Percentiles rank a stretch among this genome's conserved stretches.
These are phyloP conservation scores for Boletellus ananas DNA, from an alignment of 768 basidiomycete species.

Conservation along the genomic window DNA sequence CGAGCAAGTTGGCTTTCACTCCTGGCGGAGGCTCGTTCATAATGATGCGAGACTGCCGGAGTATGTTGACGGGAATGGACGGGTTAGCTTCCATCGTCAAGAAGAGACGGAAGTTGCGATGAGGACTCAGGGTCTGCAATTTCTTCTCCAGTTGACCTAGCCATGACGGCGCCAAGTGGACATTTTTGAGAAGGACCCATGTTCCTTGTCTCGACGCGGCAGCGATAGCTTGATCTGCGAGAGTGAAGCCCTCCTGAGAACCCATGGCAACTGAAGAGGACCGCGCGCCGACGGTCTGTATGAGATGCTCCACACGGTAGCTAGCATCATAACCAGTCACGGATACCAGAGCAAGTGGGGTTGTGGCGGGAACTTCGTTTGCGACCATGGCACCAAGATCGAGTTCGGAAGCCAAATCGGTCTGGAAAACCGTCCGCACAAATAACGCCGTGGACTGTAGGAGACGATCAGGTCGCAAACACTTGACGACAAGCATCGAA, in stretches of 20 bases:
- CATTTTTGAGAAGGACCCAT: constrained; percentile 97
- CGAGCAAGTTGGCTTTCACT: constrained; percentile 92
- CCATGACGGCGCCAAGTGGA: constrained; percentile 95
- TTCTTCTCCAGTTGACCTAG: constrained; percentile 95
- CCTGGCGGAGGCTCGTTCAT: constrained; percentile 99
- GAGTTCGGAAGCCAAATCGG: constrained; percentile 75
- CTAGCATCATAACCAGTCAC: constrained; percentile 98
- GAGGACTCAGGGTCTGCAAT: constrained; percentile 83
- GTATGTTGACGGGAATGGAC: constrained; percentile 91
- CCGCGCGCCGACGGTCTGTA: constrained; percentile 69
- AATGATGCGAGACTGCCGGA: constrained; percentile 91
- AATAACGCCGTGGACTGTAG: constrained; percentile 78
- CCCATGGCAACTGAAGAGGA: constrained; percentile 97
- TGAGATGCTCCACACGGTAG: constrained; percentile 87
- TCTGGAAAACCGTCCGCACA: constrained; percentile 71
- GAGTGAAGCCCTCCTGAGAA: constrained; percentile 92
- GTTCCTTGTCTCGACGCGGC: constrained; percentile 88
- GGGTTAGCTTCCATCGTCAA: constrained; percentile 97
- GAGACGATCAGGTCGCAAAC: constrained; percentile 88
- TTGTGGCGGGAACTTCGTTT: constrained; percentile 73
- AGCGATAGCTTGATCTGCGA: constrained; percentile 95
- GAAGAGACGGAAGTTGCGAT: constrained; percentile 93
- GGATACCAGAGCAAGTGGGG: constrained; percentile 87
- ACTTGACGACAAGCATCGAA: constrained; percentile 77
- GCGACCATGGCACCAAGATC: constrained; percentile 75